phyloP scores from a whole-genome alignment of 768 basidiomycete species.

The Tylopilus vinaceipallidus region DNA sequence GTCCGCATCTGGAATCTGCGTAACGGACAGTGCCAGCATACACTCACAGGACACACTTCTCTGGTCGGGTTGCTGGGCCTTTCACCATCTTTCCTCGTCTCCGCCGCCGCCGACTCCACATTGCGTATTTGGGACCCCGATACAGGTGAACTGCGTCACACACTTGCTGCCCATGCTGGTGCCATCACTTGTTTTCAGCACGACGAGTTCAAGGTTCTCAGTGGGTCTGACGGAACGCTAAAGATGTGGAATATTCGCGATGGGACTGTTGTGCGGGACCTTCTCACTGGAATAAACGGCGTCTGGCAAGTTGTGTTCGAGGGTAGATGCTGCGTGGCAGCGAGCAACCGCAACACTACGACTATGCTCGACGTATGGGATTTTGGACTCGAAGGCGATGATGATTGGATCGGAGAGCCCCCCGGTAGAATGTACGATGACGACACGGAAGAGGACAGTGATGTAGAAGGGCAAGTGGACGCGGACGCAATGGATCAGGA shows the following conservation, averaged over 20 bases:
- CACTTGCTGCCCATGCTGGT: constrained; percentile 87
- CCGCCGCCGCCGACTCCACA: constrained; percentile 95
- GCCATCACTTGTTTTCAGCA: constrained; percentile 99
- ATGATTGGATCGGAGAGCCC: constrained; percentile 83
- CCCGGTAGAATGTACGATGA: constrained; percentile 75
- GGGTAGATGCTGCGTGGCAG: constrained; percentile 92
- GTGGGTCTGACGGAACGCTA: constrained; percentile 91
- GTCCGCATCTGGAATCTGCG: constrained; percentile 92
- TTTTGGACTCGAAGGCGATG: constrained; percentile 71
- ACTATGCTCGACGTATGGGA: constrained; percentile 91
- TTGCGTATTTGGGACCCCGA: constrained; percentile 93
- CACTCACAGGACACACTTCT: constrained; percentile 88
- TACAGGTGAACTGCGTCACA: constrained; percentile 74
- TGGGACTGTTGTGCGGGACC: constrained; percentile 81
- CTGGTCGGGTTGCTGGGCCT: constrained; percentile 91
- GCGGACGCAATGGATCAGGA: constrained; percentile 75
- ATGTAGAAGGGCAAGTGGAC: constrained; percentile 55
- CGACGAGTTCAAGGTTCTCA: constrained; percentile 95
- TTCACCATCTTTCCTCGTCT: constrained; percentile 88
- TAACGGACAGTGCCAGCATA: constrained; percentile 76
- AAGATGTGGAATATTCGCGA: constrained; percentile 98
- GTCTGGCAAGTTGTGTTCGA: constrained; percentile 99
- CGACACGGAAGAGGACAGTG: constrained; percentile 45
- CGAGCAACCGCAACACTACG: constrained; percentile 75
- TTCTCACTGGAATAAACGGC: constrained; percentile 87